Evolutionary conservation across 306 rosid species (phyloP), one percentile per base, ranked within the genome.

Genomic region (Arachis stenosperma): DNA sequence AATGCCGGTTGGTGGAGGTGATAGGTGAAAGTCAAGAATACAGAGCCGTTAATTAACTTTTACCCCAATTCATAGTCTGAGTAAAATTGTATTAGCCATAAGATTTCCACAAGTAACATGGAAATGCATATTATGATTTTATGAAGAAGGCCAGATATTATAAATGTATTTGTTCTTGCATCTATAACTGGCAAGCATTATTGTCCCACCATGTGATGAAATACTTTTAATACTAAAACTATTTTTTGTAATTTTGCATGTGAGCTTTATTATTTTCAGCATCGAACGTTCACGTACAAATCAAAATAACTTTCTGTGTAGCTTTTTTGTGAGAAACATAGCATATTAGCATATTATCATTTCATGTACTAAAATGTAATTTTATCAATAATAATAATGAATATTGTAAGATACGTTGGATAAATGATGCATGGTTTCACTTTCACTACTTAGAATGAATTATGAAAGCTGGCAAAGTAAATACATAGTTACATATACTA

Each of bases 191-290:
- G 40, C 70, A 70, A 53, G 52, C 61, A 33, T 22, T 83, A 33
- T 22, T 83, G 75, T 57, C 81, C 83, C 60, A 79, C 83, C 83
- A 83, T 66, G 78, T 79, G 81, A 36, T 75, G 81, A 36, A 6
- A 58, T 46, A 58, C 12, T 53, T 78, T 70, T 54, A 8, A 4
- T 33, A 53, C 8, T 59, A 52, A 78, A 74, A 42, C 43, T 55
- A 27, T 60, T 53, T 53, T 53, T 8, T 40, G 30, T 76, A 30
- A 48, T 46, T 70, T 70, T 39, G 57, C 75, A 73, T 63, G 22
- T 51, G 56, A 50, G 55, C 55, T 61, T 6, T 6, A 46, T 66
- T 67, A 50, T 3, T 48, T 44, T 56, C 70, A 2, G 8, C 10
- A 46, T 5, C 9, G 62, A 6, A 27, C 64, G 8, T 69, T 37